Evolutionary conservation across 2,329 filamentous ascomycete species (phyloP), one percentile per base, ranked within the genome.

Genomic region (Nothophoma quercina): DNA sequence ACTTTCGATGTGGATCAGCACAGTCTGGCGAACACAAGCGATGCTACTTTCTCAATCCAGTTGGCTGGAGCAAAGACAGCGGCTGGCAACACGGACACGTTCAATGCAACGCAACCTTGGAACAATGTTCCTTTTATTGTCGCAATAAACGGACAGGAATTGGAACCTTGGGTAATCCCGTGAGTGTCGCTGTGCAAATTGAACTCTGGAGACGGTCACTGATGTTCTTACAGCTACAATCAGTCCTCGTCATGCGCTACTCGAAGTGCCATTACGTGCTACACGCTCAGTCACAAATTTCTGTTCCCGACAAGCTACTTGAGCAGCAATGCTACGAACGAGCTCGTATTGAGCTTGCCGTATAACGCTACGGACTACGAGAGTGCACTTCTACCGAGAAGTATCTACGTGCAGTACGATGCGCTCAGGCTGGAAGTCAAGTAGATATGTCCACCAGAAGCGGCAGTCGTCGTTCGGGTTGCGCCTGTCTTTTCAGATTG

Each of bases 351-450:
- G 42, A 83, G 81, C 56, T 63, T 88, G 50, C 85, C 85, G 12
- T 81, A 75, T 36, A 83, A 85, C 40, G 84, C 81, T 3, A 86
- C 82, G 5, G 78, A 85, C 56, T 79, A 81, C 13, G 83, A 87
- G 71, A 80, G 78, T 25, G 84, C 85, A 0, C 52, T 85, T 5
- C 59, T 87, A 49, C 79, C 84, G 0, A 70, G 71, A 23, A 79
- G 78, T 1, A 75, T 85, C 0, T 88, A 87, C 65, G 78, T 87
- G 9, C 84, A 88, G 72, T 88, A 88, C 56, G 85, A 87, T 72
- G 84, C 85, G 2, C 63, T 88, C 59, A 75, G 84, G 43, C 62
- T 87, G 30, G 85, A 87, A 64, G 63, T 87, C 33, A 63, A 66
- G 40, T 79, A 70, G 35, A 12, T n/a, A n/a, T n/a, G n/a, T n/a